These are phyloP conservation scores for Tricholoma terreum DNA, from an alignment of 768 basidiomycete species.

Conservation along the genomic window DNA sequence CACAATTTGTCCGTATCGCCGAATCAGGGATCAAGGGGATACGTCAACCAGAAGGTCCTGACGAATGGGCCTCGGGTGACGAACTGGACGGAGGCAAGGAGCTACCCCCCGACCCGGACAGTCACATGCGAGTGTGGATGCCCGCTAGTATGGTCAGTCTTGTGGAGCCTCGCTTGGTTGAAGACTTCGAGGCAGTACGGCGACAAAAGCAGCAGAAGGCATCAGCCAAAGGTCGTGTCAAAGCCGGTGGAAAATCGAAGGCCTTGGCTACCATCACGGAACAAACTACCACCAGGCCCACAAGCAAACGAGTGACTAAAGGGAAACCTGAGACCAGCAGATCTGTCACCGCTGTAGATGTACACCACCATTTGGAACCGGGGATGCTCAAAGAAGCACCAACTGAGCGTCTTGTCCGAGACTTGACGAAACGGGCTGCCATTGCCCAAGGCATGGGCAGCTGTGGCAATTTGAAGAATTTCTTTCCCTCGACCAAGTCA, in stretches of 20 bases:
- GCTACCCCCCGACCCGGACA: conserved; percentile 47
- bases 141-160: conserved; percentile 73
- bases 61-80: conserved; percentile 52
- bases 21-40: conserved; percentile 65
- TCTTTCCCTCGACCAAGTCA: conserved; percentile 8
- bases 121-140: conserved; percentile 71
- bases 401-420: conserved; percentile 11
- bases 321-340: neutral
- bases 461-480: conserved; percentile 2
- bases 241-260: conserved; percentile 18
- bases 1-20: conserved; percentile 59
- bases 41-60: conserved; percentile 43
- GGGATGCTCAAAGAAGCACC: neutral
- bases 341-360: neutral
- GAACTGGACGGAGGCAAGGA: conserved; percentile 43
- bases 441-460: neutral
- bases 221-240: conserved; percentile 35
- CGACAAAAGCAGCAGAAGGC: conserved; percentile 51
- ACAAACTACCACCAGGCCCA: conserved; percentile 5
- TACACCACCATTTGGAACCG: neutral
- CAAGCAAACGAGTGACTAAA: conserved; percentile 3
- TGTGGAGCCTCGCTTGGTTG: conserved; percentile 64
- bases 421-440: conserved; percentile 14
- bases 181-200: conserved; percentile 52
- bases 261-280: neutral